These are phyloP conservation scores for Termitomyces eurrhizus DNA, from an alignment of 768 basidiomycete species.

Conservation along the genomic window DNA sequence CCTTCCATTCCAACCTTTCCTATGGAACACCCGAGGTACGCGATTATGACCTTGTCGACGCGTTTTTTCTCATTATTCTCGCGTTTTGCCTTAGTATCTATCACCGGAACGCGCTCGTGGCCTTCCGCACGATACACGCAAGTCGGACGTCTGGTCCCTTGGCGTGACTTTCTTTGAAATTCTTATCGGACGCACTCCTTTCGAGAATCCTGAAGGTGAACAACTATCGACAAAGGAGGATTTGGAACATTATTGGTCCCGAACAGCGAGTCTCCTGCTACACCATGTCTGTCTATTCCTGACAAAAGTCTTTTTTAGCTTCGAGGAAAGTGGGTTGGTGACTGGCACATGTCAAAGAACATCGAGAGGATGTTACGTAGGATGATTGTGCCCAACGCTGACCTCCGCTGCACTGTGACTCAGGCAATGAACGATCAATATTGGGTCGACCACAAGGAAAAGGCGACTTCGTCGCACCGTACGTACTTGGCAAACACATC, in stretches of 20 bases:
- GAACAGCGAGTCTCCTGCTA: slow-evolving; percentile 50
- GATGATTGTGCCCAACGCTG: slow-evolving; percentile 83
- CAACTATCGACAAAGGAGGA: slow-evolving; percentile 76
- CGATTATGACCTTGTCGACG: neutral
- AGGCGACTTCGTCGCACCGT: slow-evolving; percentile 33
- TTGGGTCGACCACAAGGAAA: slow-evolving; percentile 42
- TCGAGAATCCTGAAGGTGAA: slow-evolving; percentile 78
- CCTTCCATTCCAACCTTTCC: slow-evolving; percentile 79
- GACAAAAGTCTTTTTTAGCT: slow-evolving; percentile 35
- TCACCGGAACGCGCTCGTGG: slow-evolving; percentile 90
- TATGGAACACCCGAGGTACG: slow-evolving; percentile 90
- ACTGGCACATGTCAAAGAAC: slow-evolving; percentile 63
- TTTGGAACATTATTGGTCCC: slow-evolving; percentile 80
- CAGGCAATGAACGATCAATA: slow-evolving; percentile 66
- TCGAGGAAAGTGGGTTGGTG: slow-evolving; percentile 84
- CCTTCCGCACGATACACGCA: slow-evolving; percentile 87
- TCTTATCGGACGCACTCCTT: slow-evolving; percentile 87
- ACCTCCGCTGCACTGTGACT: slow-evolving; percentile 65
- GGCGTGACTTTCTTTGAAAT: slow-evolving; percentile 94
- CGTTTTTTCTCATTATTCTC: slow-evolving; percentile 4
- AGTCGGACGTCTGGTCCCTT: slow-evolving; percentile 85
- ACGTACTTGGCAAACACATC: slow-evolving; percentile 16
- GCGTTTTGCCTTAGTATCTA: slow-evolving; percentile 58
- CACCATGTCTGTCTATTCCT: neutral
- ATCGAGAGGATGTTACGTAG: slow-evolving; percentile 66